Evolutionary conservation across 1,139 yeast genomes (phyloP), one percentile per base, ranked within the genome.

Genomic region (Lodderomyces oxycetoniae): DNA sequence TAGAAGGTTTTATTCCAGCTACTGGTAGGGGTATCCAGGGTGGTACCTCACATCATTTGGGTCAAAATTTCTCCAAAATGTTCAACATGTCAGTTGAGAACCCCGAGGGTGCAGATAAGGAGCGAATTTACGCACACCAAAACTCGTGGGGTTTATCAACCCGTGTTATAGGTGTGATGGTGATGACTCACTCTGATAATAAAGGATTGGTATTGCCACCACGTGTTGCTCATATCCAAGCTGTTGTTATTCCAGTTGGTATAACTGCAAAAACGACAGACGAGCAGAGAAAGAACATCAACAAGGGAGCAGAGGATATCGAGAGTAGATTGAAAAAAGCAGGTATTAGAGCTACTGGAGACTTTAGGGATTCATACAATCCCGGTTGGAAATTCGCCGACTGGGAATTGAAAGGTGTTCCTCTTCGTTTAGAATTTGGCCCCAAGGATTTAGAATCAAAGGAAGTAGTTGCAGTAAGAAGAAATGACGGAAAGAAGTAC

Each of bases 21-120:
- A 91, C 97, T 41, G 99, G 99, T 54, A 86, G 99, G 72, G 98
- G 97, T 73, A 91, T 93, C 51, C 99, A 93, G 69, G 98, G 97
- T 64, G 99, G 88, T 45, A 93, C 99, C 28, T 88, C 97, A 29
- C 99, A 93, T 67, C 93, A 89, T 59, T 72, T 93, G 58, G 99
- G 99, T 46, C 95, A 88, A 61, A 93, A 93, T 75, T 93, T 93
- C 71, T 89, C 97, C 48, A 89, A 88, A 68, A 93, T 93, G 98
- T 93, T 93, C 67, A 84, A 87, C 67, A 86, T 93, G 47, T 69
- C 83, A 27, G 98, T 93, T 31, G 98, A 93, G 67, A 84, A 86
- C 61, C 98, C 99, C 47, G 85, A 83, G 42, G 93, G 89, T 34
- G 59, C 86, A 13, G 94, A 85, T 44, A 81, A 84, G 59, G 93